A percentile compares a stretch with the other conserved stretches of the same genome.
Evolutionary conservation across 2,329 filamentous ascomycete genomes (phyloP).

Genomic region (Neurospora sp.): DNA sequence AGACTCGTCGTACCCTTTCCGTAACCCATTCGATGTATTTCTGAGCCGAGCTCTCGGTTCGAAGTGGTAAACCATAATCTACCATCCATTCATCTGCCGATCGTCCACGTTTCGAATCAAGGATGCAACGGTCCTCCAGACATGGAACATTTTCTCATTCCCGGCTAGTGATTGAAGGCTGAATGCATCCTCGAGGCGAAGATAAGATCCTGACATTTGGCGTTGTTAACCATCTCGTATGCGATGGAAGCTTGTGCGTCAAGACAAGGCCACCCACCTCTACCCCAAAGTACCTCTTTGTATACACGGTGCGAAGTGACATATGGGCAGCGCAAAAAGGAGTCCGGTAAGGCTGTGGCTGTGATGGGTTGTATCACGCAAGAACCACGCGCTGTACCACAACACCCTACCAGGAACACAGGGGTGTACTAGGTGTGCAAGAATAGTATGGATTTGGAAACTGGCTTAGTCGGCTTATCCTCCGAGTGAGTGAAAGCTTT

Average conservation of each 20-base stretch:
- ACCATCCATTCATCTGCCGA: background rate
- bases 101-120: background rate
- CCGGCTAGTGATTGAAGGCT: background rate
- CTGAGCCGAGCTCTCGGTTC: background rate
- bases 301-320: background rate
- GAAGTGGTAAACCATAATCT: background rate
- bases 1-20: background rate
- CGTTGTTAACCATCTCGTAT: background rate
- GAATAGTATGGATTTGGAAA: background rate
- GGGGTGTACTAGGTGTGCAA: background rate
- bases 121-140: background rate
- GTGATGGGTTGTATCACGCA: background rate
- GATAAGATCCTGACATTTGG: background rate
- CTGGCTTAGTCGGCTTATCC: background rate
- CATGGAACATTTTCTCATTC: background rate
- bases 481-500: background rate
- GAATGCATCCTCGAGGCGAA: background rate
- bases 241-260: background rate
- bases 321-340: background rate
- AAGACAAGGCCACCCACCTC: background rate
- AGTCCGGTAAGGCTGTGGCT: background rate
- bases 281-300: background rate
- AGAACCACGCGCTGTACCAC: background rate
- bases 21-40: background rate
- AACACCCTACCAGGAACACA: background rate